Conservation (phyloP, 306 rosid genomes). For the Gastrolobium villosum region DNA sequence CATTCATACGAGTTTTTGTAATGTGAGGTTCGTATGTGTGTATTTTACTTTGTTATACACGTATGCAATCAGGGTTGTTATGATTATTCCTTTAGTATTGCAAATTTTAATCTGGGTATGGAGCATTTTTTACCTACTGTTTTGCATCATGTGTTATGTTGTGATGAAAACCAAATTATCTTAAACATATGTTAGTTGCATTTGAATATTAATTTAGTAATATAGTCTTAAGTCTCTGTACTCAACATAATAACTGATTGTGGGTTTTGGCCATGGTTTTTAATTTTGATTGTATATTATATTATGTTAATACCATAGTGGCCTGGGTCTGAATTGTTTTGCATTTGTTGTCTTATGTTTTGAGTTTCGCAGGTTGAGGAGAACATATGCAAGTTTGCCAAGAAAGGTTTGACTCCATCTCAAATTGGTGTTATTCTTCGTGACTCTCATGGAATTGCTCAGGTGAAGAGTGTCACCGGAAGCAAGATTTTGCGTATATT, state of each 20-base stretch:
- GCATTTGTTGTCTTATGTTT: background rate
- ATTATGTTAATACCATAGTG: background rate
- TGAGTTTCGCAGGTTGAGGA: conserved; percentile 69
- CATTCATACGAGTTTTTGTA: background rate
- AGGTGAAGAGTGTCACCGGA: conserved; percentile 78
- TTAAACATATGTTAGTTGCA: background rate
- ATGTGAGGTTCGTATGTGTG: background rate
- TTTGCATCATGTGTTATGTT: background rate
- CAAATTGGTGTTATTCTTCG: conserved; percentile 92
- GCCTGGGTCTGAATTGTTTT: background rate
- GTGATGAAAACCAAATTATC: background rate
- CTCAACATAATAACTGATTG: background rate
- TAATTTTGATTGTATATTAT: background rate
- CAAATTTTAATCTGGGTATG: background rate
- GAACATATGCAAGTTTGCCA: conserved; percentile 88
- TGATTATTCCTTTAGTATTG: background rate
- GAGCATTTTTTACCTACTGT: background rate
- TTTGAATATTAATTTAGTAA: background rate
- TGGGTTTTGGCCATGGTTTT: background rate
- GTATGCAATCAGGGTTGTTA: background rate
- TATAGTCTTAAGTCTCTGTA: background rate
- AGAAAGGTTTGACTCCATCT: conserved; percentile 86
- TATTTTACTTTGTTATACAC: background rate
- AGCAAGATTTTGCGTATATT: conserved; percentile 82
- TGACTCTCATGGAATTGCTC: conserved; percentile 88